Evolutionary conservation across 2,329 filamentous ascomycete genomes (phyloP), one percentile per base, ranked within the genome.

Genomic region (Aspergillus pseudotamarii): DNA sequence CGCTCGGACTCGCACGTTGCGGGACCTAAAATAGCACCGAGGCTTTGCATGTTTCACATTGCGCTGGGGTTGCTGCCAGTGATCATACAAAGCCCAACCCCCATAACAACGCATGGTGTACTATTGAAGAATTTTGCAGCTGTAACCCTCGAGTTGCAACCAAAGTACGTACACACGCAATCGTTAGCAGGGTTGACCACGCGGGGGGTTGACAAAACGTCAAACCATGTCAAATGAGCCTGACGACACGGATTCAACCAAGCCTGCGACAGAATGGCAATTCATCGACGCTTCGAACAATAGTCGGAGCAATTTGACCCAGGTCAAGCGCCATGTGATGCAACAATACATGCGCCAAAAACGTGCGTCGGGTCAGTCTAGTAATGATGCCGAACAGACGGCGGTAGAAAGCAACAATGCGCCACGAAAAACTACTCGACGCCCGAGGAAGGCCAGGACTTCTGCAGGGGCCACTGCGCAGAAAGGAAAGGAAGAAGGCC

Each of bases 241-340:
- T 21, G 55, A 57, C 12, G 50, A 60, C 8, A n/a, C 32, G 16
- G 21, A 36, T 48, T 43, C 57, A 45, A 59, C 55, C 53, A 51
- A 60, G 43, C 23, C 64, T 43, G 14, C 60, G 32, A 60, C 58
- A 45, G 58, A 63, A 23, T 80, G 78, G 72, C 76, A 79, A 62
- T 80, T 80, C 59, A 79, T 80, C 59, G 78, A 80, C 63, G 71
- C 74, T 61, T 79, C 75, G 11, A 71, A 74, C 58, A 74, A 76
- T 51, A 74, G 71, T 57, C 70, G 76, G 26, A 70, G 65, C 55
- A 80, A 79, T 48, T 66, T 78, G 50, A 80, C 77, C 1, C 75
- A 74, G 63, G 78, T 80, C 43, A 79, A 79, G 57, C 76, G 78
- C 26, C 78, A 80, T 77, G 78, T 80, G 8, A 80, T 80, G 78